phyloP scores from a whole-genome alignment of 2,329 filamentous ascomycete genomes.

The Clarireedia paspali region DNA sequence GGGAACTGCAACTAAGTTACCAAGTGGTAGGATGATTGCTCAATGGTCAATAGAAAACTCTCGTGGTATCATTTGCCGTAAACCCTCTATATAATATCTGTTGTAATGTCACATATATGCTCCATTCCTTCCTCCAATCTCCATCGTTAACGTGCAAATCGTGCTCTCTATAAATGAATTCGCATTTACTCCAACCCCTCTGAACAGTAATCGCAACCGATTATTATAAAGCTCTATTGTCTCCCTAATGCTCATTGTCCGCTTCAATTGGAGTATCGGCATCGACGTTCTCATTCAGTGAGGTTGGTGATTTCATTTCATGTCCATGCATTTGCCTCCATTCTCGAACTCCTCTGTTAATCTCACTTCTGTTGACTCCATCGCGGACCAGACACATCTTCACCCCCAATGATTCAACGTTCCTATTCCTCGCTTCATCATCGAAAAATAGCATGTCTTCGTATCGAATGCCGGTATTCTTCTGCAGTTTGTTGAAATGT shows the following conservation, averaged over 20 bases:
- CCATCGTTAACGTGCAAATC: no score
- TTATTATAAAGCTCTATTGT: not conserved
- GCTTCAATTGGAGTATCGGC: not conserved
- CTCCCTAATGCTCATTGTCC: not conserved
- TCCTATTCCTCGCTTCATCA: slow-evolving; percentile 78
- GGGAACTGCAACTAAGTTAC: no score
- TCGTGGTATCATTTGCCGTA: no score
- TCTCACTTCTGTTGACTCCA: slow-evolving; percentile 67
- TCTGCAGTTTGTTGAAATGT: slow-evolving; percentile 70
- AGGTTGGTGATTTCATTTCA: not conserved
- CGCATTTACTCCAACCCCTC: no score
- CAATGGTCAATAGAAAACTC: no score
- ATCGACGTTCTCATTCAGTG: not conserved
- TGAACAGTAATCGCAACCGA: no score
- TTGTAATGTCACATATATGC: no score
- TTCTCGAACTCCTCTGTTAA: slow-evolving; percentile 70
- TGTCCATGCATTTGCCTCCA: slow-evolving; percentile 60
- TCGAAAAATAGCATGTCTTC: slow-evolving; percentile 95
- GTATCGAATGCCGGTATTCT: slow-evolving; percentile 62
- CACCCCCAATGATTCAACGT: slow-evolving; percentile 68
- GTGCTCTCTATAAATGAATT: no score
- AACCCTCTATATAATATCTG: no score
- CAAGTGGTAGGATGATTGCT: no score
- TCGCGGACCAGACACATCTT: slow-evolving; percentile 67
- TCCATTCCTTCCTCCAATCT: no score